Conservation (phyloP, 768 basidiomycete species). For the Pleurotus salmoneostramineus region DNA sequence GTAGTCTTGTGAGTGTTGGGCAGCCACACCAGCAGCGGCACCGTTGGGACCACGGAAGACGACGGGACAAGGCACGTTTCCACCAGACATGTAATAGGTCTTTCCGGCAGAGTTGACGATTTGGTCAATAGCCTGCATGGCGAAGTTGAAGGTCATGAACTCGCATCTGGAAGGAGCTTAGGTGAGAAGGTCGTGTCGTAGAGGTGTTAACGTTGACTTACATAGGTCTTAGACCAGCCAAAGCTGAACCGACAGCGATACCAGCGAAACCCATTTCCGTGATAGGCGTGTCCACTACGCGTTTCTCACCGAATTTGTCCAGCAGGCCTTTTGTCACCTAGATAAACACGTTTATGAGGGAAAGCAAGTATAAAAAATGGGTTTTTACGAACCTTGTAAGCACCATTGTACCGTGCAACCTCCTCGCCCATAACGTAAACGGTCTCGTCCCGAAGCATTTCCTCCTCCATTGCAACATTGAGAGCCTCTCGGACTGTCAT, state of each 20-base stretch:
- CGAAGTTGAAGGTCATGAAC: slow-evolving; percentile 99
- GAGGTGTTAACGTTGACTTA: slow-evolving; percentile 27
- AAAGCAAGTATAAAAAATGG: slow-evolving; percentile 2
- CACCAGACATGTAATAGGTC: slow-evolving; percentile 99
- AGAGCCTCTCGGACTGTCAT: slow-evolving; percentile 99
- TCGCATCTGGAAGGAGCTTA: slow-evolving; percentile 65
- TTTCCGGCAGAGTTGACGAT: slow-evolving; percentile 99
- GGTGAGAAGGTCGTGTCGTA: slow-evolving; percentile 7
- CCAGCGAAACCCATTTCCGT: slow-evolving; percentile 99
- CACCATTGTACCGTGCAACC: slow-evolving; percentile 97
- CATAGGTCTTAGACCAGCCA: slow-evolving; percentile 94
- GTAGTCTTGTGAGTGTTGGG: slow-evolving; percentile 98
- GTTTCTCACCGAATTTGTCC: slow-evolving; percentile 99
- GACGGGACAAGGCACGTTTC: slow-evolving; percentile 96
- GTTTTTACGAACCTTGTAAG: slow-evolving; percentile 70
- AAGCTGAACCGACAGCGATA: slow-evolving; percentile 90
- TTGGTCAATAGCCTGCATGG: slow-evolving; percentile 99
- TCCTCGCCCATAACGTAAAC: slow-evolving; percentile 98
- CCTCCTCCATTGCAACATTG: slow-evolving; percentile 98
- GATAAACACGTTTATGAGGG: not conserved
- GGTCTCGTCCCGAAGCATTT: slow-evolving; percentile 93
- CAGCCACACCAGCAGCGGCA: slow-evolving; percentile 93
- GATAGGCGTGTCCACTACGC: slow-evolving; percentile 95
- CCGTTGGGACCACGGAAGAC: slow-evolving; percentile 99
- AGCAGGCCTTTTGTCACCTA: slow-evolving; percentile 97